Base-by-base conservation (phyloP, 805 yeast genomes). In the Hanseniaspora thailandica region DNA sequence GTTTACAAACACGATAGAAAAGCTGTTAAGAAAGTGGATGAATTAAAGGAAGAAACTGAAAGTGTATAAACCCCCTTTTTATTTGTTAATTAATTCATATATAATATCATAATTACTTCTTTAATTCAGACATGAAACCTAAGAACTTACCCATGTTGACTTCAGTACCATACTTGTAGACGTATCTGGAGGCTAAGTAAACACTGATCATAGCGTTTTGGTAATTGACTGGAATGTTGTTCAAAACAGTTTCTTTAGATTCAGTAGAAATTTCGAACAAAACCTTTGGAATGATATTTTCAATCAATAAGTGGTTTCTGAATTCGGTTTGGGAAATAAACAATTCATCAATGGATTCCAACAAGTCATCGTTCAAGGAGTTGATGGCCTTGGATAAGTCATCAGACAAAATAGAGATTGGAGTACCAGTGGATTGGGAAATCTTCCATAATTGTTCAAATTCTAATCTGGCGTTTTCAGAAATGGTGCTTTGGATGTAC, bases 161-260 rank as follows among this genome's bases (percentile, higher is more conserved):
- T 57, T 79, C 86, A 55, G 80, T 73, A 54, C 96, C 96, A 63
- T 82, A 75, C 26, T 84, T 74, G 69, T 88, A 88, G 52, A 88
- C 94, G 67, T 84, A 88, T 45, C 83, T 75, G 45, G 95, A 84
- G 10, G 95, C 88, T 61, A 88, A 73, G 63, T 80, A 82, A 34
- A 93, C 83, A 44, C 95, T 94, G 63, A 90, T 85, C 60, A 90
- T 78, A 3, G 96, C 95, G 63, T 80, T 82, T 65, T 90, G 73
- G 66, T 90, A 93, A 50, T 94, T 77, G 55, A 76, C 85, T 19
- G 98, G 98, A 36, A 90, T 93, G 62, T 93, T 79, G 44, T 70
- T 62, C 60, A 90, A 71, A 39, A 90, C 80, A 54, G 71, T 69
- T 13, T 40, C 46, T n/a, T 47, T 41, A 9, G 81, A 83, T 54